Evolutionary conservation across 257 asterid genomes (phyloP), one percentile per base, ranked within the genome.

Genomic region (Marsdenia floribunda): DNA sequence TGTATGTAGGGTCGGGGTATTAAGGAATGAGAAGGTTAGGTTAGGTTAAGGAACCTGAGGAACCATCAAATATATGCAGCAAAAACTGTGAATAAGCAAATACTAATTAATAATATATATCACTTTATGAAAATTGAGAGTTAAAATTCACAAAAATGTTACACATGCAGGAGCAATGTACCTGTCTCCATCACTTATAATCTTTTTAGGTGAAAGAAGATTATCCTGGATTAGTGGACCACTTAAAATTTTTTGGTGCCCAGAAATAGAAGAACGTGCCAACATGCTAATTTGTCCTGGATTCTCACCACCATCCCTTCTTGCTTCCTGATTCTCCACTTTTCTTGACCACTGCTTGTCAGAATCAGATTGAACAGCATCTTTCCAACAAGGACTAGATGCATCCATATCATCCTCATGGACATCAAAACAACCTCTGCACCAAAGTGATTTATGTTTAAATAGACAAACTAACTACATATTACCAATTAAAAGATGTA

Each of bases 381-480:
- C 91, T 79, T 89, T 88, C 68, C 91, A 87, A 78, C 83, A 82
- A 70, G 92, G 93, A 84, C 96, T 84, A 75, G 83, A 85, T 71
- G 86, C 84, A 73, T 77, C 90, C 59, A 74, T 79, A 63, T 91
- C 98, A 78, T 90, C 96, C 76, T 89, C 98, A 55, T 85, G 77
- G 26, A 95, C 90, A 85, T 95, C 99, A 82, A 95, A 95, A 83
- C 96, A 95, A 67, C 91, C 96, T 86, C 99, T 95, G 96, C 75
- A 60, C 76, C 69, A 81, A 73, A 81, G 38, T 60, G 29, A 86
- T 64, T 42, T 73, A 72, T 68, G 22, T 53, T 70, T 40, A 74
- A 80, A 74, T 37, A 53, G 37, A 37, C 3, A 60, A 44, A 40
- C 29, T 10, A 53, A 70, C 46, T 21, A 64, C 13, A 24, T 33